These are phyloP conservation scores for Scheffersomyces titani DNA, from an alignment of 1,139 yeast genomes.

Conservation along the genomic window DNA sequence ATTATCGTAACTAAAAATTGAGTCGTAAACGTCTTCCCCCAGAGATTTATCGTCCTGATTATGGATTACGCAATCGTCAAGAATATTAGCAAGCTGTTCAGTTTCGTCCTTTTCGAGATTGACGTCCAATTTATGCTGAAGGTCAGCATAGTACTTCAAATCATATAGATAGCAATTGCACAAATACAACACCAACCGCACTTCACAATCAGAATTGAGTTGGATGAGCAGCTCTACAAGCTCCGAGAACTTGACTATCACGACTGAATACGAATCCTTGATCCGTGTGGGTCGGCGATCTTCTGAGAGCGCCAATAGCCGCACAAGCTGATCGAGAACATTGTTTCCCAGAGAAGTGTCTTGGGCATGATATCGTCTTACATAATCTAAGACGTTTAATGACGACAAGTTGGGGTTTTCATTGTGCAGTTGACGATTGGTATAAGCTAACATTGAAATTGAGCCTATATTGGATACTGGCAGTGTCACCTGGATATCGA, in stretches of 20 bases:
- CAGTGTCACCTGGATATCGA: constrained; percentile 11
- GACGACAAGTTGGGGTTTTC: not conserved
- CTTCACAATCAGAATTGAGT: constrained; percentile 23
- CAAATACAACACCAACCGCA: constrained; percentile 18
- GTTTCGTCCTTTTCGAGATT: constrained; percentile 25
- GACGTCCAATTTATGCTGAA: constrained; percentile 17
- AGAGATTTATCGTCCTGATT: not conserved
- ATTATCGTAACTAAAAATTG: constrained; percentile 24
- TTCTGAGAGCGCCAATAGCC: not conserved
- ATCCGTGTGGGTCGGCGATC: constrained; percentile 16
- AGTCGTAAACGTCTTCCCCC: constrained; percentile 9
- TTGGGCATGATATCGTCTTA: not conserved
- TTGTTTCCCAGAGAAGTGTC: not conserved
- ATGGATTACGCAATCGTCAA: constrained; percentile 20
- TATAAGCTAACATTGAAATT: not conserved
- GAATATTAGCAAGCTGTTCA: constrained; percentile 20
- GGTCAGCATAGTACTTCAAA: constrained; percentile 14
- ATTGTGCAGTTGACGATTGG: not conserved
- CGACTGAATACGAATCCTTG: constrained; percentile 19
- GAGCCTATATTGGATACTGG: not conserved
- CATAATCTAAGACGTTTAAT: not conserved
- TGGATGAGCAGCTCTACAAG: constrained; percentile 22
- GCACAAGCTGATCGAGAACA: not conserved
- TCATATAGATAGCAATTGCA: constrained; percentile 24
- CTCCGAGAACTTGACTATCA: constrained; percentile 20